Conservation (phyloP, 257 asterid species). For the Solanum tarapatanum region DNA sequence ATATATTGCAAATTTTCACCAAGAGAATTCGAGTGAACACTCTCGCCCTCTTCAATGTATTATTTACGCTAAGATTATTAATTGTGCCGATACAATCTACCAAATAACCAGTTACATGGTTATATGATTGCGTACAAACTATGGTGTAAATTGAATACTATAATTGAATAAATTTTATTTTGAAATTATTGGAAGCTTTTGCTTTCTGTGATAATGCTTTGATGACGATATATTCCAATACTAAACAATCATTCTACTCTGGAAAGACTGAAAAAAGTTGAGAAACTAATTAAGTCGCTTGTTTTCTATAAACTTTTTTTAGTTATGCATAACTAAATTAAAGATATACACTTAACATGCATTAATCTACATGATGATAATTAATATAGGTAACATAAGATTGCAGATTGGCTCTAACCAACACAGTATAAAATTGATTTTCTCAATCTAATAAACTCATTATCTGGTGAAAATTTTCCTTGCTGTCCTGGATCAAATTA, state of each 20-base stretch:
- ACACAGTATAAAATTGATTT: background rate
- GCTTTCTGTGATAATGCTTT: background rate
- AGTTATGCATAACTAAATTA: background rate
- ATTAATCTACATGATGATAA: background rate
- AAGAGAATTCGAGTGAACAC: no score
- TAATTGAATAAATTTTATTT: background rate
- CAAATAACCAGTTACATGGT: background rate
- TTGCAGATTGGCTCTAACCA: background rate
- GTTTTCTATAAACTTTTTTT: background rate
- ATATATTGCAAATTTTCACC: no score
- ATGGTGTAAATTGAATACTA: background rate
- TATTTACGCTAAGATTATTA: background rate
- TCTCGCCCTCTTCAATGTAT: background rate
- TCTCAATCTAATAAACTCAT: background rate
- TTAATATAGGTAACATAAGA: background rate
- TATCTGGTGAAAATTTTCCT: background rate
- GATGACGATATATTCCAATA: background rate
- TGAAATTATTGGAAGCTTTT: background rate
- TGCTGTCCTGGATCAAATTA: background rate
- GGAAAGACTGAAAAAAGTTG: background rate
- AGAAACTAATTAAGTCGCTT: background rate
- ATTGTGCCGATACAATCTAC: background rate
- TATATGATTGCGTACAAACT: background rate
- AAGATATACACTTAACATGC: background rate
- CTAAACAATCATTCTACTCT: background rate